Base-by-base conservation (phyloP, 2,329 filamentous ascomycete species). In the Penicillium nordicum region DNA sequence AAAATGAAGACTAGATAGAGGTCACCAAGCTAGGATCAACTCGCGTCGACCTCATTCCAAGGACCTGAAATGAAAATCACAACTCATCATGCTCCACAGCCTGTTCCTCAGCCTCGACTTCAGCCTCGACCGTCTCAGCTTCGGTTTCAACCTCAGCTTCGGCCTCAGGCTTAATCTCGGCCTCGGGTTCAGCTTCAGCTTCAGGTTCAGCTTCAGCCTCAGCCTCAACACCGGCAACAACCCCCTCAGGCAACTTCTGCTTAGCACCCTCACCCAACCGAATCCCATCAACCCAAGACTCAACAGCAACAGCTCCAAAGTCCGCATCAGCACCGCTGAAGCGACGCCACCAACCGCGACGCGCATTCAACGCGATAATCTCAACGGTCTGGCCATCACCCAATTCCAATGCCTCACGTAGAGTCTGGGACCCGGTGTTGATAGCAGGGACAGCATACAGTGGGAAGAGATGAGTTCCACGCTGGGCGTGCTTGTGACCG, bases 241-340 rank as follows among this genome's bases (percentile, higher is more conserved):
- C 67, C 2, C 80, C 82, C 57, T 83, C 81, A 0, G 89, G 89
- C 41, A 94, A 72, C 76, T 87, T 89, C 67, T 86, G 82, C 80
- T 93, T 97, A 57, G 82, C 77, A 2, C 90, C 89, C 70, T 97
- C 93, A 50, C 92, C 90, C 80, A 99, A 82, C 37, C 91, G 87
- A 60, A 97, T 91, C n/a, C 84, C 82, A 68, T 99, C 94, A 57
- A 99, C 84, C 91, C 93, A 99, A 59, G 79, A 78, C 76, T 96
- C 90, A 30, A 99, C 78, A 27, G 81, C 83, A 52, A 82, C 79
- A 25, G 80, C 69, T 4, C 67, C 63, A 44, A 68, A 75, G 53
- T 82, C 84, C 43, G 29, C 50, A 40, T 85, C 86, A 16, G 75
- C 72, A 9, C 75, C 72, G 46, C 84, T 77, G 72, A 90, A 94